Percentiles rank a stretch among this genome's conserved stretches.
phyloP scores from a whole-genome alignment of 2,329 filamentous ascomycete genomes.

The Lecanosticta acicola region DNA sequence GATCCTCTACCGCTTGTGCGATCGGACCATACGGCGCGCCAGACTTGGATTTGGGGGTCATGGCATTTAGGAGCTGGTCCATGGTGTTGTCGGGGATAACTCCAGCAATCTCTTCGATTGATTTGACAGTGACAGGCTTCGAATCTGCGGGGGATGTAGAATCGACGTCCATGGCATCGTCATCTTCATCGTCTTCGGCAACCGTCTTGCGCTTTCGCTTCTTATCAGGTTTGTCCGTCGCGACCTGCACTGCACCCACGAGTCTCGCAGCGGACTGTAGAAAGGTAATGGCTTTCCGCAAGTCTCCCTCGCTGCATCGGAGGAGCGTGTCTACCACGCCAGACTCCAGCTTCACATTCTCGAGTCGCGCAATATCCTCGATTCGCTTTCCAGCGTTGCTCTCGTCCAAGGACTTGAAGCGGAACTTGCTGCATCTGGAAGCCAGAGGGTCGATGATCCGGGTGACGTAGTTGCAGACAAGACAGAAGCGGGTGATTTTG shows the following conservation, averaged over 20 bases:
- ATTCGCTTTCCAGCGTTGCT: constrained; percentile 74
- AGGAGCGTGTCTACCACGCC: constrained; percentile 82
- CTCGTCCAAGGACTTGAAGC: constrained; percentile 93
- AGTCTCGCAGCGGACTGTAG: constrained; percentile 89
- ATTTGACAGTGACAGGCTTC: constrained; percentile 62
- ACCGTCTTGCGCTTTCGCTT: constrained; percentile 42
- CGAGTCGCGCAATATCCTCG: constrained; percentile 72
- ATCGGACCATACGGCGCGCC: constrained; percentile 61
- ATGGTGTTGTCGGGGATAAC: constrained; percentile 78
- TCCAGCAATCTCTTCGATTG: constrained; percentile 90
- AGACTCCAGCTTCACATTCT: constrained; percentile 68
- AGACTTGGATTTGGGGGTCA: constrained; percentile 58
- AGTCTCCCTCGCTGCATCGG: constrained; percentile 82
- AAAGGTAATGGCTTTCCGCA: constrained; percentile 94
- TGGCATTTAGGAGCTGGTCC: constrained; percentile 62
- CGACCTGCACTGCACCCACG: constrained; percentile 57
- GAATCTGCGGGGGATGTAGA: constrained; percentile 18
- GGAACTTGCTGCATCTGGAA: constrained; percentile 89
- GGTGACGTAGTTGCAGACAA: constrained; percentile 98
- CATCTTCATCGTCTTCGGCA: constrained; percentile 57
- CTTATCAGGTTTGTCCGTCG: constrained; percentile 26
- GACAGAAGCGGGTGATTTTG: constrained; percentile 92
- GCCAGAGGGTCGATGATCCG: constrained; percentile 95
- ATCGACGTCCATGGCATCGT: constrained; percentile 49
- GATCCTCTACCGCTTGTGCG: constrained; percentile 74